Conservation (phyloP, 1,284 basidiomycete species). For the Microbotryum intermedium region DNA sequence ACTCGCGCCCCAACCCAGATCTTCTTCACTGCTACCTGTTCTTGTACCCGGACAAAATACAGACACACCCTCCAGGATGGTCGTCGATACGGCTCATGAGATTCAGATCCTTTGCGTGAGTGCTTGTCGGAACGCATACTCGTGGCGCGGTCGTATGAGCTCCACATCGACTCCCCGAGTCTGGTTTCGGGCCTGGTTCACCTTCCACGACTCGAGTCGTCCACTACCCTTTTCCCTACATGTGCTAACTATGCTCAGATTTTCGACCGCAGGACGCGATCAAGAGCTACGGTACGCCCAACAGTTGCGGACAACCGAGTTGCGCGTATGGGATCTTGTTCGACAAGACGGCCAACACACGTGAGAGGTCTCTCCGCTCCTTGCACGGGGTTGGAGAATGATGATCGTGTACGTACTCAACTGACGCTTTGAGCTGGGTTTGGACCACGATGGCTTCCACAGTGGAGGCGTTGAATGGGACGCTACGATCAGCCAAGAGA, state of each 20-base stretch:
- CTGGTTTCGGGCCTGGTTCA: neutral
- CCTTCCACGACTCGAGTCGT: neutral
- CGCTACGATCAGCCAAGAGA: slow-evolving; percentile 22
- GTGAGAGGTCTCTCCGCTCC: too few relatives aligned
- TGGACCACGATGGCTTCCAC: too few relatives aligned
- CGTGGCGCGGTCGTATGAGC: too few relatives aligned
- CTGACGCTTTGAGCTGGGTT: too few relatives aligned
- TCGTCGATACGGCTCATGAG: slow-evolving; percentile 12
- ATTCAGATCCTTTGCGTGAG: slow-evolving; percentile 10
- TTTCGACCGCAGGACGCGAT: slow-evolving; percentile 14
- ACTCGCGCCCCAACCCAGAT: too few relatives aligned
- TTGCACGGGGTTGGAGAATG: too few relatives aligned
- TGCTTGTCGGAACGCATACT: too few relatives aligned
- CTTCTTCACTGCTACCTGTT: too few relatives aligned
- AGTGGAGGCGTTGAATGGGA: slow-evolving; percentile 30
- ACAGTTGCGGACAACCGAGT: neutral
- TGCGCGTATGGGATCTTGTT: slow-evolving; percentile 21
- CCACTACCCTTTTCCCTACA: neutral
- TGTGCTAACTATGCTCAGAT: neutral
- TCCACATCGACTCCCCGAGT: neutral
- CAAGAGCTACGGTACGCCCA: slow-evolving; percentile 9
- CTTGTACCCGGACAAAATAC: too few relatives aligned
- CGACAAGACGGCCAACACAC: slow-evolving; percentile 13
- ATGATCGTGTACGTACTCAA: too few relatives aligned
- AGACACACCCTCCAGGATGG: too few relatives aligned